These are phyloP conservation scores for Ophiostoma montium DNA, from an alignment of 2,329 filamentous ascomycete species.

Conservation along the genomic window DNA sequence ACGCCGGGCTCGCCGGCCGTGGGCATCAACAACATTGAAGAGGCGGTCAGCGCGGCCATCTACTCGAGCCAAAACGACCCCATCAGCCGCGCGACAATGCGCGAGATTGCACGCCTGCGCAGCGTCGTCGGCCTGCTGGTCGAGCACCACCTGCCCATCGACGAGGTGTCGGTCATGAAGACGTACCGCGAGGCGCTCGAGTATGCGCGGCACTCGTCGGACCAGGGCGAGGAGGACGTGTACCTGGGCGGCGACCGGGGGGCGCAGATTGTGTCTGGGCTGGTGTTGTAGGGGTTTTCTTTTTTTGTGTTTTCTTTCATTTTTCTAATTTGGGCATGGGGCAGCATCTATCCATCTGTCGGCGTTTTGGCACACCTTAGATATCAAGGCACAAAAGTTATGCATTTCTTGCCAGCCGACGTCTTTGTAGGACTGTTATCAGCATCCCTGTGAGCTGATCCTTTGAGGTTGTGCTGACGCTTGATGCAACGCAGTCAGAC, in stretches of 20 bases:
- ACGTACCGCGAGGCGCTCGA: constrained; percentile 76
- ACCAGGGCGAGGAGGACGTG: constrained; percentile 39
- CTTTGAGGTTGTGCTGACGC: too few relatives aligned
- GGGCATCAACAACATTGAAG: constrained; percentile 74
- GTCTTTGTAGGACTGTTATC: too few relatives aligned
- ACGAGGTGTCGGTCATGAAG: constrained; percentile 74
- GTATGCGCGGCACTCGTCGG: constrained; percentile 44
- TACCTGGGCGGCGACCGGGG: constrained; percentile 47
- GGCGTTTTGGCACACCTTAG: constrained; percentile 3
- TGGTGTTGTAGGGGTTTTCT: constrained; percentile 12
- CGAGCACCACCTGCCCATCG: constrained; percentile 68
- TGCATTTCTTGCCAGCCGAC: too few relatives aligned
- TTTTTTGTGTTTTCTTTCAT: background rate
- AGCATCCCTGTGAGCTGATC: too few relatives aligned
- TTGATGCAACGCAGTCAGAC: too few relatives aligned
- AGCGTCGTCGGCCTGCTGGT: constrained; percentile 74
- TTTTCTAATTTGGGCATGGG: background rate
- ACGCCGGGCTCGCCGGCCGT: constrained; percentile 13
- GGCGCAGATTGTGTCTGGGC: constrained; percentile 31
- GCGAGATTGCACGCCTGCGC: constrained; percentile 74
- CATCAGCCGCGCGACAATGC: constrained; percentile 61
- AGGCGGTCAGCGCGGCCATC: constrained; percentile 68
- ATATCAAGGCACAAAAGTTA: too few relatives aligned
- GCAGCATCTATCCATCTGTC: too few relatives aligned
- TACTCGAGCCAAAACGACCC: constrained; percentile 93